Evolutionary conservation across 148 eudicot species (phyloP).

Genomic region (Fallopia convolvulus): DNA sequence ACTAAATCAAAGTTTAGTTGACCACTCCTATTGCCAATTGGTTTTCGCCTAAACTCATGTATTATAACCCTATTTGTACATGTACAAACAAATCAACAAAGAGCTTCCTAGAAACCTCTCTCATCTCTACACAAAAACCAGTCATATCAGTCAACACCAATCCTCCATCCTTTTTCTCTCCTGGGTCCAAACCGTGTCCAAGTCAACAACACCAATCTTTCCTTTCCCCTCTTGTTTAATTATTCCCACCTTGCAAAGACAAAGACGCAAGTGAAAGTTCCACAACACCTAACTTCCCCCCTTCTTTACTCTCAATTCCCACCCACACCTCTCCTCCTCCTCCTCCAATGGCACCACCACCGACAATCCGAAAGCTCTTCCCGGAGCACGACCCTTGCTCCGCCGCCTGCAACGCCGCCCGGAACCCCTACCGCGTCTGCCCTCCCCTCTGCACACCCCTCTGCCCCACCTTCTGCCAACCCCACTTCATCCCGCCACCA

Average conservation of each 20-base stretch:
- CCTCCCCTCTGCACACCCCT: neutral
- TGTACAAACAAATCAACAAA: neutral
- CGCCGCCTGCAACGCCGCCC: neutral
- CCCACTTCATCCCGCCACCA: neutral
- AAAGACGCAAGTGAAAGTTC: conserved; percentile 2
- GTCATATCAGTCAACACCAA: conserved; percentile 4
- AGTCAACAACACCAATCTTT: neutral
- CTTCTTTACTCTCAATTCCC: neutral
- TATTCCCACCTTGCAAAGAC: conserved; percentile 2
- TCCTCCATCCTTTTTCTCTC: neutral
- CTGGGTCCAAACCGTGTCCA: neutral
- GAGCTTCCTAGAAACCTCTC: neutral
- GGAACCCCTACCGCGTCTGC: neutral
- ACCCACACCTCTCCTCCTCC: neutral
- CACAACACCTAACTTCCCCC: neutral
- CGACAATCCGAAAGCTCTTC: neutral
- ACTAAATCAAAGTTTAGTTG: too few species aligned
- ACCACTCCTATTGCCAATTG: too few species aligned
- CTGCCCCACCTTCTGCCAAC: conserved; percentile 1
- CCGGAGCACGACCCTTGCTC: neutral
- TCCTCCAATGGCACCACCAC: neutral
- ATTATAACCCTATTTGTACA: too few species aligned
- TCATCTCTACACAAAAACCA: neutral
- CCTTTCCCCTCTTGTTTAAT: neutral
- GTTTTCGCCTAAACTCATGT: too few species aligned